phyloP scores from a whole-genome alignment of 2,329 filamentous ascomycete species.

The Byssothecium circinans region DNA sequence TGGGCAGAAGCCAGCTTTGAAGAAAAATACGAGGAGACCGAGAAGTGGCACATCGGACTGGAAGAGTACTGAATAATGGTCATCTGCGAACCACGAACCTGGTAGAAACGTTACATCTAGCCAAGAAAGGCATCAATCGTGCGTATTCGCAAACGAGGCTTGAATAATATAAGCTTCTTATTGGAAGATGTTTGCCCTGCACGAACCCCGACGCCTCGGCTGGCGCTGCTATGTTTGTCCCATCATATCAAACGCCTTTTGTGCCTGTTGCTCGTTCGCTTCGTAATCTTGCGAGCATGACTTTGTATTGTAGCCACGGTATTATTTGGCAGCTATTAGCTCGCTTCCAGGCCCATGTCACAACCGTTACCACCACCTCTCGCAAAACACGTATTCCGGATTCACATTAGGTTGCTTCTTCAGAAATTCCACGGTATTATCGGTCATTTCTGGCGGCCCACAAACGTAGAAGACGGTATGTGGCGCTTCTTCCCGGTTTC shows the following conservation, averaged over 20 bases:
- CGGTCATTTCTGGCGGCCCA: constrained; percentile 53
- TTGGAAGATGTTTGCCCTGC: not conserved
- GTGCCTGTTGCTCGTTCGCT: not conserved
- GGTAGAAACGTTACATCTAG: no score
- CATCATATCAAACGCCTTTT: not conserved
- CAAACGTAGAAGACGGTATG: constrained; percentile 52
- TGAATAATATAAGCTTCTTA: constrained; percentile 1
- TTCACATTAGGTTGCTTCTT: constrained; percentile 42
- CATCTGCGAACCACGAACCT: no score
- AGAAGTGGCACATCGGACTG: no score
- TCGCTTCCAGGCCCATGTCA: not conserved
- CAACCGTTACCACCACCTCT: constrained; percentile 54
- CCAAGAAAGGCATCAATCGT: constrained; percentile 2
- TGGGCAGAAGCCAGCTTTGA: no score
- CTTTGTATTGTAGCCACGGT: not conserved
- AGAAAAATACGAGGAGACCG: no score
- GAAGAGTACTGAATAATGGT: no score
- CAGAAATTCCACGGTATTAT: constrained; percentile 48
- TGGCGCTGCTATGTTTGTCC: not conserved
- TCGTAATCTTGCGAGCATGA: not conserved
- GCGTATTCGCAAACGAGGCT: not conserved
- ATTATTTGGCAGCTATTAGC: not conserved
- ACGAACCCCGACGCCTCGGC: not conserved
- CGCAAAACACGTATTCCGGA: constrained; percentile 48
- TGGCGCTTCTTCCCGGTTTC: constrained; percentile 36